Evolutionary conservation across 768 basidiomycete species (phyloP).

Genomic region (Leccinum disarticulatum): DNA sequence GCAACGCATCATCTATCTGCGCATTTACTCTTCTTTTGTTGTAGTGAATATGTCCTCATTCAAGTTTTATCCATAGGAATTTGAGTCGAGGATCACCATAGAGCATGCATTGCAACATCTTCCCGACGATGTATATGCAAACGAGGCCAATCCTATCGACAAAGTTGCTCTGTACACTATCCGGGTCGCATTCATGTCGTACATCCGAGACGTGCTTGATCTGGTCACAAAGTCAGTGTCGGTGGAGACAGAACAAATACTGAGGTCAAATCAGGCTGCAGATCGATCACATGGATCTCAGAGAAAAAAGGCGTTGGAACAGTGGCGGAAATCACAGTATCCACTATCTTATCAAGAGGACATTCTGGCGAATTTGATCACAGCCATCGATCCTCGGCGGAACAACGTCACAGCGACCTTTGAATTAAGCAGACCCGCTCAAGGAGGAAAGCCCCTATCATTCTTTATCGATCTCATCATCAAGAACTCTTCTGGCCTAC

Average conservation of each 20-base stretch:
- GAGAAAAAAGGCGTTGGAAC: neutral
- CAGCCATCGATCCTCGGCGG: neutral
- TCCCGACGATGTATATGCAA: too few species aligned
- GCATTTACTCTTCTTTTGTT: too few species aligned
- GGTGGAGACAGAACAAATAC: neutral
- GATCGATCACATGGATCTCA: neutral
- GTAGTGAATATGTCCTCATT: too few species aligned
- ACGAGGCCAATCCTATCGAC: too few species aligned
- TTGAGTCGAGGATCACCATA: too few species aligned
- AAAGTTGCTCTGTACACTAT: neutral
- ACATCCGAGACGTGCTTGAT: neutral
- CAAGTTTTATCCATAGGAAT: too few species aligned
- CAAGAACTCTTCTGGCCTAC: rapidly evolving
- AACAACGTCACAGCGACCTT: neutral
- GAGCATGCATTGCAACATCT: too few species aligned
- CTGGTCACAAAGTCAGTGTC: neutral
- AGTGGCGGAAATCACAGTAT: neutral
- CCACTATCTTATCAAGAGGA: neutral
- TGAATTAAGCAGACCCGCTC: neutral
- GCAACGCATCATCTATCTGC: too few species aligned
- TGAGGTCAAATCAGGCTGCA: neutral
- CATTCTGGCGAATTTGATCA: neutral
- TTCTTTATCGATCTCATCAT: neutral
- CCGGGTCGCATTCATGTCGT: neutral
- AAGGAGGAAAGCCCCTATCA: neutral